Conservation (phyloP, 2,329 filamentous ascomycete species). For the Aschersonia sp. region DNA sequence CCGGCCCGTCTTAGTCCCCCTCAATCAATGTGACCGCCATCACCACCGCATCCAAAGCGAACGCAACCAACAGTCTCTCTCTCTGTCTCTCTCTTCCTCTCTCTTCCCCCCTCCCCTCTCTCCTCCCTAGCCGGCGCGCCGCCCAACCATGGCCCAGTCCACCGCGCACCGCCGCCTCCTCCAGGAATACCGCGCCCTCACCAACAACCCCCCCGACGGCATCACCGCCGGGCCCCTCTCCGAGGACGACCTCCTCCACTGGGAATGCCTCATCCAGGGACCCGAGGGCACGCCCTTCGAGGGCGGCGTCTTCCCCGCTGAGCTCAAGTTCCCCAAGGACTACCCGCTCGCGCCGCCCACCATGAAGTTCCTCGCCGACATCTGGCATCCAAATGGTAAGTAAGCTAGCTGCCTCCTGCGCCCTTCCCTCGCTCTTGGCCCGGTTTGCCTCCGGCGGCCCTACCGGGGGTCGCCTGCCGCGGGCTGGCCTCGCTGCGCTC, state of each 20-base stretch:
- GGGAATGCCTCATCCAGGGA: conserved; percentile 93
- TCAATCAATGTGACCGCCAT: not conserved
- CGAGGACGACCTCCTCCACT: conserved; percentile 90
- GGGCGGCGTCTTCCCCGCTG: conserved; percentile 87
- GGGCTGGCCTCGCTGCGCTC: too few species aligned
- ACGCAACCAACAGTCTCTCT: too few species aligned
- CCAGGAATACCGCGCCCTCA: conserved; percentile 89
- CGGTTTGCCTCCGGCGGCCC: not conserved
- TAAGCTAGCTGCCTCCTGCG: not conserved
- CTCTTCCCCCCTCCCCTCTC: not conserved
- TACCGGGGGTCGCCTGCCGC: too few species aligned
- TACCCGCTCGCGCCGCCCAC: conserved; percentile 93
- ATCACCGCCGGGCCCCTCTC: conserved; percentile 87
- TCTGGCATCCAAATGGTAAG: conserved; percentile 93
- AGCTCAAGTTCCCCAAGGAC: conserved; percentile 88
- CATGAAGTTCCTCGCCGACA: conserved; percentile 87
- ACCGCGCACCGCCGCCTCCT: conserved; percentile 70
- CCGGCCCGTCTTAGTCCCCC: too few species aligned
- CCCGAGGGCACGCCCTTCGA: conserved; percentile 94
- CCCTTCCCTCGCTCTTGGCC: not conserved
- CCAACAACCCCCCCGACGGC: conserved; percentile 90
- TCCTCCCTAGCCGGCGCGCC: not conserved
- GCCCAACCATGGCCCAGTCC: conserved; percentile 35
- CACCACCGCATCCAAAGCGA: not conserved
- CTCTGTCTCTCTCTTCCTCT: too few species aligned